phyloP scores from a whole-genome alignment of 2,329 filamentous ascomycete species.

The Bipolaris cookei region DNA sequence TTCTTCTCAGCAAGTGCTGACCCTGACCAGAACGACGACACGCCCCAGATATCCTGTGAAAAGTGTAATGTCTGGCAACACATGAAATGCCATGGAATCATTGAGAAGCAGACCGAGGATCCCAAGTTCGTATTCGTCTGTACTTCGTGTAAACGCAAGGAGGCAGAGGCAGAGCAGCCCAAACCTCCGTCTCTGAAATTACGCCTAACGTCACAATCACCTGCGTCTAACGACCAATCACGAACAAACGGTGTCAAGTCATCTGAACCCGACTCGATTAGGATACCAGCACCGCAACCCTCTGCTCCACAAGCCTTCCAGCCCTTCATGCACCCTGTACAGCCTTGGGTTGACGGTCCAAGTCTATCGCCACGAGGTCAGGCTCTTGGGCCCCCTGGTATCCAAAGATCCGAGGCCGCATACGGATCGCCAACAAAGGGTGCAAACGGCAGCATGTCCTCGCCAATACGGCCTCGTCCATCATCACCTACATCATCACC shows the following conservation, averaged over 20 bases:
- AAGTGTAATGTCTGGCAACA: conserved; percentile 97
- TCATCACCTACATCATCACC: conserved; percentile 42
- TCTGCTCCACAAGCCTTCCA: conserved; percentile 22
- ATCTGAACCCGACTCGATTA: conserved; percentile 25
- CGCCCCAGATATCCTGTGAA: conserved; percentile 92
- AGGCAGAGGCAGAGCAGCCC: conserved; percentile 65
- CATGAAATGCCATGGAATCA: conserved; percentile 85
- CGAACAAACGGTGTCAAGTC: conserved; percentile 29
- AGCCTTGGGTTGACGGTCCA: conserved; percentile 51
- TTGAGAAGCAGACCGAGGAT: conserved; percentile 75
- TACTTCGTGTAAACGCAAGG: conserved; percentile 73
- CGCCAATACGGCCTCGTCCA: conserved; percentile 32
- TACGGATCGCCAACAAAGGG: conserved; percentile 42
- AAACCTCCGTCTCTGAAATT: conserved; percentile 69
- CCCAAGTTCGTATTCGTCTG: conserved; percentile 86
- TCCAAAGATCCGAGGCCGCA: conserved; percentile 46
- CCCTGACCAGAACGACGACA: conserved; percentile 75
- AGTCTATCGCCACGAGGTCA: conserved; percentile 55
- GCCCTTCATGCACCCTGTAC: conserved; percentile 29
- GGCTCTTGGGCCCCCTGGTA: conserved; percentile 51
- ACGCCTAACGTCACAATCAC: conserved; percentile 59
- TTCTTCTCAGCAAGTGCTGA: conserved; percentile 9
- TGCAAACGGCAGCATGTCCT: conserved; percentile 36
- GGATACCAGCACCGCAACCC: conserved; percentile 27
- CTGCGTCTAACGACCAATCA: conserved; percentile 31